Base-by-base conservation (phyloP, 2,329 filamentous ascomycete species). In the Fusarium sp. region DNA sequence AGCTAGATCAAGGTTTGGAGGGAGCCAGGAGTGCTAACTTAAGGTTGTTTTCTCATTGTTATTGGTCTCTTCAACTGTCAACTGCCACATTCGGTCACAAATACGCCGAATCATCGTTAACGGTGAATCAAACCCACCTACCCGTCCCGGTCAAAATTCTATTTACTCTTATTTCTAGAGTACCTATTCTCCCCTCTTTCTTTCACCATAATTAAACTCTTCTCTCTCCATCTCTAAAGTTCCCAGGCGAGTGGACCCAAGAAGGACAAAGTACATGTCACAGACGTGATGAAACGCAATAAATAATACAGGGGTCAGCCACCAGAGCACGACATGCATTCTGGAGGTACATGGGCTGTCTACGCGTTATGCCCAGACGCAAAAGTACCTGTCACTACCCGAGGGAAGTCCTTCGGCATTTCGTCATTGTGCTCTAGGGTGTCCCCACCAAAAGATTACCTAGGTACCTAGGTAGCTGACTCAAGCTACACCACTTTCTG, bases 21-120 rank as follows among this genome's bases (percentile, higher is more conserved):
- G 20, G 18, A 51, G 44, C n/a, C n/a, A 33, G 30, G 39, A 20
- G 47, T 55, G 50, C 26, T 56, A 57, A 31, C 44, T 72, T 65
- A 24, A 50, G 35, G 36, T 62, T 68, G 55, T 51, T 69, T 59
- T 71, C 24, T 51, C 3, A n/a, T 22, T 41, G 38, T 62, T 61
- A 67, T 33, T 66, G 61, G 38, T 50, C 64, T 59, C n/a, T 35
- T 60, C 61, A 28, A 72, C 48, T 36, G 33, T 45, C 42, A 47
- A 72, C 66, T 70, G 55, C 42, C 45, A 61, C 35, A 70, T 70
- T 62, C 47, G 70, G 70, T 31, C 61, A 66, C 58, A 57, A 62
- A 61, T 67, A 35, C 51, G 70, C 70, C 65, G 65, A 73, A 61
- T 65, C 38, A 65, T 65, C 24, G 22, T 50, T 35, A 30, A 28